Percentiles rank a stretch among this genome's conserved stretches.
Conservation (phyloP, 805 yeast species). For the Saccharomycopsis fodiens region DNA sequence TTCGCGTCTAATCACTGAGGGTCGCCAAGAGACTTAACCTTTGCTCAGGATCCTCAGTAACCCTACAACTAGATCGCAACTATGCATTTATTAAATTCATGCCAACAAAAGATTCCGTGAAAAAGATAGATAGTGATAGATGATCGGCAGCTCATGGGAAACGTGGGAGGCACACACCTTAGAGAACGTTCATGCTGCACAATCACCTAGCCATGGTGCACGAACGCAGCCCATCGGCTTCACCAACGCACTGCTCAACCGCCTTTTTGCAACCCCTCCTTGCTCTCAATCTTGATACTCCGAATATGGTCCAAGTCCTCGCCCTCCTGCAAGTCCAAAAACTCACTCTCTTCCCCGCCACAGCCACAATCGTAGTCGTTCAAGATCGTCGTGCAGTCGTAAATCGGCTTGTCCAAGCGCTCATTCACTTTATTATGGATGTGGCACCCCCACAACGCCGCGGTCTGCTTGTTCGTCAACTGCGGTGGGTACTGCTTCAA, state of each 20-base stretch:
- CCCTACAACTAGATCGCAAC: too few species aligned
- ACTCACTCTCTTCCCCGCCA: slow-evolving; percentile 46
- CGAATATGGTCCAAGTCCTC: slow-evolving; percentile 34
- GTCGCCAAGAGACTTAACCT: too few species aligned
- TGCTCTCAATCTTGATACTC: slow-evolving; percentile 39
- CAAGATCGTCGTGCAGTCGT: slow-evolving; percentile 77
- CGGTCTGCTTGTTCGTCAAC: slow-evolving; percentile 60
- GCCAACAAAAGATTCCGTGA: too few species aligned
- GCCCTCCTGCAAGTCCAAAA: slow-evolving; percentile 28
- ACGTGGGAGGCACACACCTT: too few species aligned
- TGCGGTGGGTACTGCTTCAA: slow-evolving; percentile 79
- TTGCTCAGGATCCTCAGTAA: too few species aligned
- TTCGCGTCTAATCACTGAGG: too few species aligned
- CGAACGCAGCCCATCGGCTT: too few species aligned
- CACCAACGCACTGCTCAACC: too few species aligned
- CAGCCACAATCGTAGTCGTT: slow-evolving; percentile 98
- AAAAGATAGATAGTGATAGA: background rate
- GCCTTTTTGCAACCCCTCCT: slow-evolving; percentile 40
- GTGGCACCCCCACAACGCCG: slow-evolving; percentile 95
- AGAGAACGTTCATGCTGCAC: too few species aligned
- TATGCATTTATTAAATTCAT: too few species aligned
- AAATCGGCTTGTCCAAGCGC: slow-evolving; percentile 55
- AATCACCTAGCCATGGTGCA: too few species aligned
- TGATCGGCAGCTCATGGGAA: background rate
- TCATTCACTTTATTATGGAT: slow-evolving; percentile 83